Evolutionary conservation across 2,329 filamentous ascomycete species (phyloP), one percentile per base, ranked within the genome.

Genomic region (Fusarium clavum): DNA sequence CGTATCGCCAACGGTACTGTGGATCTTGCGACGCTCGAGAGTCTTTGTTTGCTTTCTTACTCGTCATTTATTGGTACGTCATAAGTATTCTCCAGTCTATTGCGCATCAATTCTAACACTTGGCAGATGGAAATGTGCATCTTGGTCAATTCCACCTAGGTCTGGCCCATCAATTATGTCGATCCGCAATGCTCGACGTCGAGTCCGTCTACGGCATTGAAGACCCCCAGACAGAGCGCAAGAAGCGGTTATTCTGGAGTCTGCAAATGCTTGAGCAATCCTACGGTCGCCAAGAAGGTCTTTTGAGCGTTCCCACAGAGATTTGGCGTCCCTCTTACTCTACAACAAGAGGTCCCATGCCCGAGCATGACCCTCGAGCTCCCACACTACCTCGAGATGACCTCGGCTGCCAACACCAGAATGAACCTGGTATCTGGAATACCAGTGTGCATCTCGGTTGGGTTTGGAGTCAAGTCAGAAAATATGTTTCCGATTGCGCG

Each of bases 161-260:
- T 11, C 80, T 86, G 13, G 83, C 82, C 2, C 80, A 83, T 40
- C 84, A 86, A 65, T 81, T 86, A 11, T 86, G 84, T 65, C 82
- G 83, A 11, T 83, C 84, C 0, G 84, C 84, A 10, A 83, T 82
- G 81, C 72, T 86, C 1, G 84, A 86, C 57, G 70, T 83, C 0
- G 79, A 82, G 46, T 78, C 80, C 0, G 74, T 77, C 0, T 85
- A 85, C 47, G 70, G 70, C 1, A 54, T 73, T 5, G 77, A 81
- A 10, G 80, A 81, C 40, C 74, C 78, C 1, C 70, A 68, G 3
- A 69, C 75, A 0, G 82, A 86, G 55, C 80, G 84, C 12, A 86
- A 86, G 71, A 85, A 82, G 69, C 74, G 83, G 5, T 75, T 86
- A 0, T 86, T 86, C 32, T 86, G 84, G 84, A 86, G 83, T 56